phyloP scores from a whole-genome alignment of 768 basidiomycete species.

The Mycena maculata region DNA sequence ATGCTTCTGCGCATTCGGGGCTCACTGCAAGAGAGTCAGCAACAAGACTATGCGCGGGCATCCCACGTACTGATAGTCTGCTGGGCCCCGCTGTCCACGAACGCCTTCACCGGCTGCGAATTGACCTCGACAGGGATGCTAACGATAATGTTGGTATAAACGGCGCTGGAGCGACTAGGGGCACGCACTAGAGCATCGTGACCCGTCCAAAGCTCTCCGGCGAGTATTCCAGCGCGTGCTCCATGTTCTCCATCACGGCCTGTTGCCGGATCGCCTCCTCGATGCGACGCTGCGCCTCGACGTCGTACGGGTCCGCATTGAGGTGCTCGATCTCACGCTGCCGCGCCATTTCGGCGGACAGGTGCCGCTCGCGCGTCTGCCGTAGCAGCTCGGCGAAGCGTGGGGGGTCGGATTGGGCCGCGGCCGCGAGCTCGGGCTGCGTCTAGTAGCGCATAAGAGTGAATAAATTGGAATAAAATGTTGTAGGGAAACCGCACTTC shows the following conservation, averaged over 20 bases:
- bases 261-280: constrained; percentile 94
- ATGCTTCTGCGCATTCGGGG: constrained; percentile 90
- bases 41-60: constrained; percentile 14
- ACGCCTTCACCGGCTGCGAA: constrained; percentile 89
- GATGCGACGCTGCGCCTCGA: constrained; percentile 93
- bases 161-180: too few species aligned
- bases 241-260: constrained; percentile 91
- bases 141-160: not conserved
- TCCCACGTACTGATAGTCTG: constrained; percentile 86
- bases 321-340: constrained; percentile 74
- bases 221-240: constrained; percentile 92
- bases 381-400: constrained; percentile 82
- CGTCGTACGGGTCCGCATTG: constrained; percentile 89
- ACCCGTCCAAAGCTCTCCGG: constrained; percentile 96
- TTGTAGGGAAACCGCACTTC: constrained; percentile 56
- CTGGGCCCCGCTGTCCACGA: constrained; percentile 98
- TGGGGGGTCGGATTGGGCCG: constrained; percentile 72
- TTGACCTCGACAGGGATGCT: constrained; percentile 96
- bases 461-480: not conserved
- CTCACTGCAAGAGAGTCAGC: constrained; percentile 67
- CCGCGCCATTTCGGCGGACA: constrained; percentile 63
- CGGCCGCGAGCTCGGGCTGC: constrained; percentile 85
- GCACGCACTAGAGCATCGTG: constrained; percentile 93
- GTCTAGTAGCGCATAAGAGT: constrained; percentile 55
- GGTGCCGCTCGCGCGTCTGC: constrained; percentile 67